These are phyloP conservation scores for Suaeda aralocaspica DNA, from an alignment of 148 eudicot species.

Conservation along the genomic window DNA sequence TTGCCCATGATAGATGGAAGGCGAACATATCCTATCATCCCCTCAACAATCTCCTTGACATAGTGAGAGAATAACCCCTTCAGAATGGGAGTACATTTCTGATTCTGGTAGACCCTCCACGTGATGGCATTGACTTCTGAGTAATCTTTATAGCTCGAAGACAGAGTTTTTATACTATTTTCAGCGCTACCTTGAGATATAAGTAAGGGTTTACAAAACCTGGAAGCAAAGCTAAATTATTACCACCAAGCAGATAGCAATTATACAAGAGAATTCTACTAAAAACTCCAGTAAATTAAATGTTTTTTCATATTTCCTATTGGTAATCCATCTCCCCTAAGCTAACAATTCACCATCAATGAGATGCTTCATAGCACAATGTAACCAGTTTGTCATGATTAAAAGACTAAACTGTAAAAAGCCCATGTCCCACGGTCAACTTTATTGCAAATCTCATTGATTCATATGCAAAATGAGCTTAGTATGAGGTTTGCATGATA, in stretches of 20 bases:
- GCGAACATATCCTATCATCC: conserved; percentile 90
- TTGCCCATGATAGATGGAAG: conserved; percentile 82
- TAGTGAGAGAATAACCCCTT: conserved; percentile 68
- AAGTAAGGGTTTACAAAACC: conserved; percentile 80
- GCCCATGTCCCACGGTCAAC: background rate
- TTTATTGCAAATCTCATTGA: background rate
- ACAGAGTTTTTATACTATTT: conserved; percentile 23
- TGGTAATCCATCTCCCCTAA: background rate
- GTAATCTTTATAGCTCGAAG: conserved; percentile 31
- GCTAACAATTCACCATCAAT: background rate
- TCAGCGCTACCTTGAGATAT: conserved; percentile 34
- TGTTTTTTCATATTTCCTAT: background rate
- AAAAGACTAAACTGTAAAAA: background rate
- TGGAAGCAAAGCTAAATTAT: conserved; percentile 27
- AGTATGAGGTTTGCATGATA: background rate
- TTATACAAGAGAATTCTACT: background rate
- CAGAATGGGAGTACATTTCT: conserved; percentile 52
- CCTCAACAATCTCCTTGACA: conserved; percentile 88
- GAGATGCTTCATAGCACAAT: background rate
- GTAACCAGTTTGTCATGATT: too few relatives aligned
- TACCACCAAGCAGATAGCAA: conserved; percentile 14
- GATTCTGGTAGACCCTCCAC: conserved; percentile 54
- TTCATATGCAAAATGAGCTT: background rate
- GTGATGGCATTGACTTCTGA: conserved; percentile 32
- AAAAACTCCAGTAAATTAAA: background rate